Percentiles rank a stretch among this genome's conserved stretches.
phyloP scores from a whole-genome alignment of 257 asterid genomes.

The Nyctanthes arbortristis region DNA sequence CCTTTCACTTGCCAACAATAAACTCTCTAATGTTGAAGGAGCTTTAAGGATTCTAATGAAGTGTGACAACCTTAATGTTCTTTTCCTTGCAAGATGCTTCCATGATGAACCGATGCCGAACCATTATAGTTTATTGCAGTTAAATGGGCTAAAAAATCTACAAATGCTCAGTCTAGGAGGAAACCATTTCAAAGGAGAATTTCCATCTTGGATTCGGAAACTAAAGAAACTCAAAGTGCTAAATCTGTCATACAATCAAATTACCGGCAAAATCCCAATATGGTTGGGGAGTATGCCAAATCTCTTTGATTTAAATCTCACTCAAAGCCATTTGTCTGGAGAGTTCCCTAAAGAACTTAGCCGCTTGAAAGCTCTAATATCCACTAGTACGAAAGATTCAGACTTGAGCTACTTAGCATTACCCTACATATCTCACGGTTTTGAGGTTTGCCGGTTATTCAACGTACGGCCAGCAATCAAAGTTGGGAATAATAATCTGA shows the following conservation, averaged over 20 bases:
- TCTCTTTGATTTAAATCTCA: slow-evolving; percentile 12
- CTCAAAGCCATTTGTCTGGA: slow-evolving; percentile 21
- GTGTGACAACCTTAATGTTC: slow-evolving; percentile 18
- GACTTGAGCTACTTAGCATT: slow-evolving; percentile 15
- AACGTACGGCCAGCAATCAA: slow-evolving; percentile 22
- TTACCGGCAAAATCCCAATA: slow-evolving; percentile 22
- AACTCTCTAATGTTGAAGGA: slow-evolving; percentile 10
- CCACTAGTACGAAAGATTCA: not conserved
- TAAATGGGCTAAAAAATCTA: slow-evolving; percentile 23
- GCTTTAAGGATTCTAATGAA: slow-evolving; percentile 10
- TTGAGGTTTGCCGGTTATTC: slow-evolving; percentile 18
- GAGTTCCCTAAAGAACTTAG: slow-evolving; percentile 18
- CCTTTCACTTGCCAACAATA: slow-evolving; percentile 21
- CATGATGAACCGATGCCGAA: slow-evolving; percentile 11
- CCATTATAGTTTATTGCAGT: slow-evolving; percentile 1
- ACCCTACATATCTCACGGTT: not conserved
- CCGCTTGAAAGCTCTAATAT: slow-evolving; percentile 4
- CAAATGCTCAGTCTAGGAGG: slow-evolving; percentile 19
- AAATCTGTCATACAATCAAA: slow-evolving; percentile 22
- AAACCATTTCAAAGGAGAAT: slow-evolving; percentile 10
- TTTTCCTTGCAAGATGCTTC: slow-evolving; percentile 21
- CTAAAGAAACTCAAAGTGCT: slow-evolving; percentile 22
- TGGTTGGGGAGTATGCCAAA: slow-evolving; percentile 24
- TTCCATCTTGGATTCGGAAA: slow-evolving; percentile 23
- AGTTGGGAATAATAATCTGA: slow-evolving; percentile 24